A percentile compares a stretch with the other conserved stretches of the same genome.
phyloP scores from a whole-genome alignment of 805 yeast genomes.

The Spathaspora passalidarum region DNA sequence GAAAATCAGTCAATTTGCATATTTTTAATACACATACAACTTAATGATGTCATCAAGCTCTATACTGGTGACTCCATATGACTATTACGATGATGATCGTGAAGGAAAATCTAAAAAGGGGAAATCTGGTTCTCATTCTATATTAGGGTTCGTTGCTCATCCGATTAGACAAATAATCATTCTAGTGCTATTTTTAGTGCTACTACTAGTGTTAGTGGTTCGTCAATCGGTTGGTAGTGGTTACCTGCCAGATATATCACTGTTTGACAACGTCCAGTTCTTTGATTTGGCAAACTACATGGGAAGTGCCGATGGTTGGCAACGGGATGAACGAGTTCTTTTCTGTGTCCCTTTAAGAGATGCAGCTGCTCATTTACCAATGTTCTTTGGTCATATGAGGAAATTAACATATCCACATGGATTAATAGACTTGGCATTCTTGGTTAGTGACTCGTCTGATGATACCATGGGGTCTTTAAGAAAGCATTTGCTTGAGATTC shows the following conservation, averaged over 20 bases:
- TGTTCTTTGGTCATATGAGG: constrained; percentile 80
- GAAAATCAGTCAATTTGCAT: not conserved
- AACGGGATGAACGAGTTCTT: constrained; percentile 69
- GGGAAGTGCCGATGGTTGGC: constrained; percentile 78
- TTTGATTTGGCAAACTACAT: constrained; percentile 68
- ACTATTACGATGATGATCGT: constrained; percentile 13
- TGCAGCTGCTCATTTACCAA: constrained; percentile 84
- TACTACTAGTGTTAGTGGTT: not conserved
- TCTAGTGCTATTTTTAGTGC: not conserved
- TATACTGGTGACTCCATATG: constrained; percentile 23
- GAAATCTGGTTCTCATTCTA: constrained; percentile 3
- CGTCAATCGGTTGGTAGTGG: constrained; percentile 6
- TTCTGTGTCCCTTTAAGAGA: constrained; percentile 90
- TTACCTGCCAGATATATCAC: constrained; percentile 32
- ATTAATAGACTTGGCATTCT: constrained; percentile 75
- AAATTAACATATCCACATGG: constrained; percentile 85
- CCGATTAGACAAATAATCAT: constrained; percentile 2
- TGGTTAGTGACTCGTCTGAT: constrained; percentile 89
- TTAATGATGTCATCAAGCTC: constrained; percentile 8
- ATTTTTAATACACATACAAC: not conserved
- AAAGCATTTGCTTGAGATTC: constrained; percentile 57
- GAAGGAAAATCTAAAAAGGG: not conserved
- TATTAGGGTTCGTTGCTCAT: not conserved
- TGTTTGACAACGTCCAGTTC: constrained; percentile 48
- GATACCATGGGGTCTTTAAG: constrained; percentile 73